Conservation (phyloP, 129 eudicot species). For the Cynara cardunculus region DNA sequence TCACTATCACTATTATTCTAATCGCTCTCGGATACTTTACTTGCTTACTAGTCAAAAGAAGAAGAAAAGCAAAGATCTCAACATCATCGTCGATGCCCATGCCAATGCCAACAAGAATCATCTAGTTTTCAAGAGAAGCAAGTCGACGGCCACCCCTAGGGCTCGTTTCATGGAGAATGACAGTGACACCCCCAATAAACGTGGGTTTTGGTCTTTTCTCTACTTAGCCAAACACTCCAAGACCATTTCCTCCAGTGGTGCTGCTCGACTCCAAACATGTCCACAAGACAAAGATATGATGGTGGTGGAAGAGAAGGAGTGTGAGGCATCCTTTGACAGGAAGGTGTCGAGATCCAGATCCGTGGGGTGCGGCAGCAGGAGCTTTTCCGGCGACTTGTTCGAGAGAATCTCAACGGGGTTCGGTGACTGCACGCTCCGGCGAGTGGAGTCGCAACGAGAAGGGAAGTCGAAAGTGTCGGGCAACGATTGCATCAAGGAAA, state of each 20-base stretch:
- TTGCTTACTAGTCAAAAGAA: slow-evolving; percentile 46
- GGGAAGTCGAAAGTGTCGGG: slow-evolving; percentile 43
- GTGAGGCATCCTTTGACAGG: slow-evolving; percentile 46
- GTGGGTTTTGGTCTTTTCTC: slow-evolving; percentile 79
- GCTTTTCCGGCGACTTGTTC: slow-evolving; percentile 92
- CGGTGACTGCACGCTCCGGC: slow-evolving; percentile 85
- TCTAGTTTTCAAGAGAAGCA: slow-evolving; percentile 63
- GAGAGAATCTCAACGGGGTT: slow-evolving; percentile 89
- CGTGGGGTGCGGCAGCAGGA: slow-evolving; percentile 93
- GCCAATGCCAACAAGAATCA: neutral
- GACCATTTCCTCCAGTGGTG: slow-evolving; percentile 33
- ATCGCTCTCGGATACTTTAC: slow-evolving; percentile 52
- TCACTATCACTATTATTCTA: slow-evolving; percentile 18
- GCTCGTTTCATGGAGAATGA: slow-evolving; percentile 34
- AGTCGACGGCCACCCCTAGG: slow-evolving; percentile 60
- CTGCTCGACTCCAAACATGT: slow-evolving; percentile 15
- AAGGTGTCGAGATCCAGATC: slow-evolving; percentile 94
- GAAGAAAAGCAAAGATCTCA: slow-evolving; percentile 54
- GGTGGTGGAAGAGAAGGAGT: slow-evolving; percentile 46
- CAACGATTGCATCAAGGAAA: slow-evolving; percentile 52
- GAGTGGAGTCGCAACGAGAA: slow-evolving; percentile 87
- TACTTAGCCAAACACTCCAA: slow-evolving; percentile 43
- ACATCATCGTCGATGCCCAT: neutral
- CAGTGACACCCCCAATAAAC: slow-evolving; percentile 13
- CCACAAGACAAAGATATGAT: slow-evolving; percentile 11